Evolutionary conservation across 768 basidiomycete species (phyloP), one percentile per base, ranked within the genome.

Genomic region (Cystobasidium ongulense): DNA sequence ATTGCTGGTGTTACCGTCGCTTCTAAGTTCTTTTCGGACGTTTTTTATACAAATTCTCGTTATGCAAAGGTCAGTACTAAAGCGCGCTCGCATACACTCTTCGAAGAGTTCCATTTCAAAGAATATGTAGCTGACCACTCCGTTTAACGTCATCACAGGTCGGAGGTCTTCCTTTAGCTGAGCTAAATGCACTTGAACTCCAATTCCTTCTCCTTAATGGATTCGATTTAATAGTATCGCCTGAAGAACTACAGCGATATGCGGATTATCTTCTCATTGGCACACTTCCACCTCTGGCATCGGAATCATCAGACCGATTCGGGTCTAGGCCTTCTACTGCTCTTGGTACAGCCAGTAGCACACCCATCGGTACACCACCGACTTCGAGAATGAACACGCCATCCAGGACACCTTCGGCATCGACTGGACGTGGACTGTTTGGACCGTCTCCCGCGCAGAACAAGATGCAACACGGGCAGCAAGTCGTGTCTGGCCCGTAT

Each of bases 1-100:
- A 98, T 99, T 75, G 93, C 96, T 0, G 96, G 96, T 11, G 91
- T 99, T 57, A 98, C 96, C 1, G 95, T 99, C n/a, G 95, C 95
- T 27, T 92, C 90, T 84, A 99, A 99, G 82, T 99, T 98, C 81
- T 98, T 98, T 80, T 90, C 89, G 70, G 96, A 98, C 81, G 92
- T 99, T 1, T 99, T 99, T 79, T 98, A 99, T 82, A 97, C 96
- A 18, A 99, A 99, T 78, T 96, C 95, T 10, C 86, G 95, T 35
- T 99, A 99, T 80, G 96, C 96, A 66, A 99, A 98, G 87, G 57
- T 59, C 4, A 29, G 46, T 50, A 11, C 18, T 41, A 21, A 11
- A 11, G 92, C 91, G 72, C 33, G 41, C 23, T 68, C 29, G 8
- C 33, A 13, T 39, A 50, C 39, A 1, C 29, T 50, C 15, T 25